Conservation (phyloP, 2,329 filamentous ascomycete species). For the Penicillium sp. region DNA sequence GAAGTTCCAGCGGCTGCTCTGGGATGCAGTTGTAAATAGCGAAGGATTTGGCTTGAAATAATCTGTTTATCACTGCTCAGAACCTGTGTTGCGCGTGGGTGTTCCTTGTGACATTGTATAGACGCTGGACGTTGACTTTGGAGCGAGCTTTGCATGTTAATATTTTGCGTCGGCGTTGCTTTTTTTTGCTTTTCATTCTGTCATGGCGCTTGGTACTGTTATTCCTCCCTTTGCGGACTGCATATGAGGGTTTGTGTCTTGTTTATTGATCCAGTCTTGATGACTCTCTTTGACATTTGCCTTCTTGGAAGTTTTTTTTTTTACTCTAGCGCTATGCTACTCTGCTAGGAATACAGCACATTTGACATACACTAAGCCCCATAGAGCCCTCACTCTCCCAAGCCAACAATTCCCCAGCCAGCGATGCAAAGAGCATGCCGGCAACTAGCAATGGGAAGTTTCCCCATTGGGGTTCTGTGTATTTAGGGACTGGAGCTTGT, state of each 20-base stretch:
- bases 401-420: slow-evolving; percentile 23
- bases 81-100: not conserved
- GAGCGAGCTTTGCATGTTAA: not conserved
- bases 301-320: not conserved
- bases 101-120: slow-evolving; percentile 3
- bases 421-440: slow-evolving; percentile 32
- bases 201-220: not conserved
- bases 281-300: not conserved
- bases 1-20: slow-evolving; percentile 63
- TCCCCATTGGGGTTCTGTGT: slow-evolving; percentile 15
- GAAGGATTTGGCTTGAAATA: slow-evolving; percentile 81
- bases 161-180: not conserved
- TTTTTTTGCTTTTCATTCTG: not conserved
- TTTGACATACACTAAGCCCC: not conserved
- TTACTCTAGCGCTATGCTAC: not conserved
- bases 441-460: slow-evolving; percentile 19
- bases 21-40: slow-evolving; percentile 79
- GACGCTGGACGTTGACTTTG: slow-evolving; percentile 10
- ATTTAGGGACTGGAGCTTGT: not conserved
- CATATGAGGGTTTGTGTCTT: not conserved
- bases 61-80: not conserved
- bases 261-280: not conserved
- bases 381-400: not conserved
- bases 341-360: not conserved
- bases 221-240: not conserved